These are phyloP conservation scores for Solanum pennellii DNA, from an alignment of 257 asterid species.

Conservation along the genomic window DNA sequence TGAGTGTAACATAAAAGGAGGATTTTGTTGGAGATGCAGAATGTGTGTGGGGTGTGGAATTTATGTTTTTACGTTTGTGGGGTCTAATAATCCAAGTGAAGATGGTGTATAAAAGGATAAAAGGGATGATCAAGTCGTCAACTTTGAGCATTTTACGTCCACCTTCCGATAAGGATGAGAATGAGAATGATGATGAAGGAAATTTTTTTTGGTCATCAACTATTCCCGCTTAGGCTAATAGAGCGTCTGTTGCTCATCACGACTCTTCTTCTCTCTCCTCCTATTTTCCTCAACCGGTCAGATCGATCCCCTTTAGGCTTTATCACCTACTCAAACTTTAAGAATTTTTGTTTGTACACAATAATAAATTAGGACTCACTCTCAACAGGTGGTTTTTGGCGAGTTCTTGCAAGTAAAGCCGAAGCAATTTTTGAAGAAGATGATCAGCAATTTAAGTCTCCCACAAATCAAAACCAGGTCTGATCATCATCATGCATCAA, in stretches of 20 bases:
- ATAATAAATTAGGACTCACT: neutral
- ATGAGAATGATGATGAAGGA: slow-evolving; percentile 3
- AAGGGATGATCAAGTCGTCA: slow-evolving; percentile 38
- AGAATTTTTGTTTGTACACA: too few relatives aligned
- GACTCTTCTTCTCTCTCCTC: slow-evolving; percentile 27
- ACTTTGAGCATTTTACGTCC: slow-evolving; percentile 15
- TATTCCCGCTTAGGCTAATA: slow-evolving; percentile 63
- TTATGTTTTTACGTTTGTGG: too few relatives aligned
- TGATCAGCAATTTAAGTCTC: slow-evolving; percentile 3
- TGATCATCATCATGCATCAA: neutral
- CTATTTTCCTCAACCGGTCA: neutral
- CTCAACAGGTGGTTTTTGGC: slow-evolving; percentile 79
- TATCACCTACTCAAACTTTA: neutral
- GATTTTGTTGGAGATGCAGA: too few relatives aligned
- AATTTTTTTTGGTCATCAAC: slow-evolving; percentile 10
- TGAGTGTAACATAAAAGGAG: too few relatives aligned
- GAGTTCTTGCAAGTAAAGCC: slow-evolving; percentile 84
- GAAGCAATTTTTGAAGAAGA: slow-evolving; percentile 40
- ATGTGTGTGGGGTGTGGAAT: too few relatives aligned
- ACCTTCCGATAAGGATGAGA: neutral
- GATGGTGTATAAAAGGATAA: slow-evolving; percentile 62
- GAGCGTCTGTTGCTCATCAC: slow-evolving; percentile 50
- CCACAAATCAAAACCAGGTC: slow-evolving; percentile 7
- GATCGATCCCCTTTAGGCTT: neutral
- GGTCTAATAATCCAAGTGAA: neutral